Percentiles rank a stretch among this genome's conserved stretches.
Conservation (phyloP, 106 monocot genomes). For the Triglochin maritima region DNA sequence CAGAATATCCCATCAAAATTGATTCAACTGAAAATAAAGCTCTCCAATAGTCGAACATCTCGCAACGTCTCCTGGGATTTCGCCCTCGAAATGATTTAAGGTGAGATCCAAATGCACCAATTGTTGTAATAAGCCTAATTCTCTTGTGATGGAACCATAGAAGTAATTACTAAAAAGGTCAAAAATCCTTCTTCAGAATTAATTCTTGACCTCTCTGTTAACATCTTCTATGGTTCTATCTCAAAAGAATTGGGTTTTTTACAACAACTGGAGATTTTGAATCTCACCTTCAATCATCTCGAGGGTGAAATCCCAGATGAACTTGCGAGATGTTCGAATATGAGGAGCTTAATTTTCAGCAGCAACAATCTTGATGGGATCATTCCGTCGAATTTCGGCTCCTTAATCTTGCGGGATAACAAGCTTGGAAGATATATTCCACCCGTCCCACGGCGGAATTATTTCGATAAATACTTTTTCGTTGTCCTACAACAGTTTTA, state of each 20-base stretch:
- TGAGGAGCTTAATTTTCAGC: background rate
- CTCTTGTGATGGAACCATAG: no score
- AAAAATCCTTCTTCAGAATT: no score
- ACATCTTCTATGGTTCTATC: no score
- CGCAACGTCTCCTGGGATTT: background rate
- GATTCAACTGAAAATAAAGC: background rate
- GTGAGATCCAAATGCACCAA: background rate
- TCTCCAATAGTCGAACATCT: background rate
- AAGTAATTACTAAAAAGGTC: no score
- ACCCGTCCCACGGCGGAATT: background rate
- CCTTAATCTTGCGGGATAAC: background rate
- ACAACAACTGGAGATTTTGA: no score
- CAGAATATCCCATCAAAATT: background rate
- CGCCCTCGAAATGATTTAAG: background rate
- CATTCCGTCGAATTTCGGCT: background rate
- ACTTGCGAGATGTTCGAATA: background rate
- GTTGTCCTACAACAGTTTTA: background rate
- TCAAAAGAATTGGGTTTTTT: no score
- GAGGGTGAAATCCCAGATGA: background rate
- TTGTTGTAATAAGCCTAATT: no score
- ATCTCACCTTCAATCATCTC: no score
- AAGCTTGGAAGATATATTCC: slow-evolving; percentile 2
- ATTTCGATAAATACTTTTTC: background rate
- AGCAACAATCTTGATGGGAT: background rate
- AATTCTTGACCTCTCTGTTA: no score